Base-by-base conservation (phyloP, 2,329 filamentous ascomycete genomes). In the Fusarium lateritium region DNA sequence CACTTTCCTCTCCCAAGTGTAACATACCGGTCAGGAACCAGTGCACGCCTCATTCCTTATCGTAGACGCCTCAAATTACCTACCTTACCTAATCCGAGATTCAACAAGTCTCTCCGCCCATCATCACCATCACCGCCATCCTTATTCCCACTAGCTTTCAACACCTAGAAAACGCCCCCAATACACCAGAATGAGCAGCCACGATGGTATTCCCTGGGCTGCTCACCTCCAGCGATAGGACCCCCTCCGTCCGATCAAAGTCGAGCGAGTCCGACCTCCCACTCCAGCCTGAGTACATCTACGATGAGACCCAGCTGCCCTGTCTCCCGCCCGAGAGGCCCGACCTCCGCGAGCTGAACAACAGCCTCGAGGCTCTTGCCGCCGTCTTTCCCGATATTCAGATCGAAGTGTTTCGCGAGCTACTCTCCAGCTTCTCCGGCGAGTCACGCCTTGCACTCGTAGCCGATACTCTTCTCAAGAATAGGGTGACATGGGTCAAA, bases 321-420 rank as follows among this genome's bases (percentile, higher is more conserved):
- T 81, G 81, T 44, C 68, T 83, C 24, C 77, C 79, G 9, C 80
- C 82, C 69, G 87, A 90, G 62, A 81, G 86, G 36, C 86, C 87
- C 39, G 87, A 93, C 72, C 83, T 94, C 24, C 84, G 87, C 69
- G 88, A 91, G 61, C 84, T 95, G 49, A 95, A 95, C 80, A 83
- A 83, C 51, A 86, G 89, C 71, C 87, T 96, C 67, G 86, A 88
- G 63, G 88, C 86, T 14, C 86, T 96, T 43, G 88, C 89, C 22
- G 88, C 88, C 47, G 85, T 94, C 10, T 96, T 96, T 70, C 93
- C 93, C 28, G 89, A 94, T 78, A 84, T 94, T n/a, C 91, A 94
- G 78, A 84, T 92, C 62, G 92, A 94, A 71, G 92, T 94, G 19
- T 93, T 96, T 76, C 88, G 92, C 44, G 92, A 95, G 81, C 92